These are phyloP conservation scores for Chlorella ohadii DNA, from an alignment of 139 green algal species.

Conservation along the genomic window DNA sequence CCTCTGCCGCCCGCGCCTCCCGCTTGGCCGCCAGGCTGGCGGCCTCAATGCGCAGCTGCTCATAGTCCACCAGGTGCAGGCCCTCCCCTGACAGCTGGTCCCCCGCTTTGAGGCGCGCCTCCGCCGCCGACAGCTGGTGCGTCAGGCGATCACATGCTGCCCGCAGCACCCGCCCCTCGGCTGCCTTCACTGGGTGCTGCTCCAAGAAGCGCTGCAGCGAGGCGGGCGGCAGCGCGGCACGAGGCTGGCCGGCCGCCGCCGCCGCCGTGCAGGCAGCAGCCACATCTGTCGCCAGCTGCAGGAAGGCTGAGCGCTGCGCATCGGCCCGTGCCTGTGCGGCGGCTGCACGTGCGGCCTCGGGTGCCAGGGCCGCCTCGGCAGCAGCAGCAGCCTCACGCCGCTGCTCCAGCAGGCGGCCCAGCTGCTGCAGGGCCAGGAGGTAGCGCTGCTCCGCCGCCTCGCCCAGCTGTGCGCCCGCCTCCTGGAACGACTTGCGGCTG, in stretches of 20 bases:
- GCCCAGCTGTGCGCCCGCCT: not conserved
- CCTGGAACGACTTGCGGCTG: not conserved
- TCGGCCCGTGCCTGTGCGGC: not conserved
- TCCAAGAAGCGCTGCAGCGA: constrained; percentile 7
- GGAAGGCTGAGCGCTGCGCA: not conserved
- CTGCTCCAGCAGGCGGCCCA: constrained; percentile 6
- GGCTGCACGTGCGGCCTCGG: not conserved
- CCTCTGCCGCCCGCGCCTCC: constrained; percentile 89
- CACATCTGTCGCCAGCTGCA: not conserved
- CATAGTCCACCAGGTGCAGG: constrained; percentile 94
- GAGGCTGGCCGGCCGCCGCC: not conserved
- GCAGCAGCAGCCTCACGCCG: not conserved
- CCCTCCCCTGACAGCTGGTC: constrained; percentile 65
- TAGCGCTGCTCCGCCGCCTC: constrained; percentile 31
- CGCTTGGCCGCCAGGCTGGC: constrained; percentile 87
- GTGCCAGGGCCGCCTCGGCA: not conserved
- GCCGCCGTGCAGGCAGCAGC: not conserved
- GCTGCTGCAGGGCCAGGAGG: constrained; percentile 20
- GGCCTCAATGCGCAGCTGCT: constrained; percentile 96
- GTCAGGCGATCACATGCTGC: not conserved
- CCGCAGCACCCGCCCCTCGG: not conserved
- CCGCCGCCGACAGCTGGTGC: not conserved
- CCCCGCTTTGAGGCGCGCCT: constrained; percentile 6
- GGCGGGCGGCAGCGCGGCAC: not conserved
- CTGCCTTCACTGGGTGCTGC: not conserved